Percentiles rank a stretch among this genome's conserved stretches.
These are phyloP conservation scores for Prasinococcaceae sp. DNA, from an alignment of 139 green algal genomes.

Conservation along the genomic window DNA sequence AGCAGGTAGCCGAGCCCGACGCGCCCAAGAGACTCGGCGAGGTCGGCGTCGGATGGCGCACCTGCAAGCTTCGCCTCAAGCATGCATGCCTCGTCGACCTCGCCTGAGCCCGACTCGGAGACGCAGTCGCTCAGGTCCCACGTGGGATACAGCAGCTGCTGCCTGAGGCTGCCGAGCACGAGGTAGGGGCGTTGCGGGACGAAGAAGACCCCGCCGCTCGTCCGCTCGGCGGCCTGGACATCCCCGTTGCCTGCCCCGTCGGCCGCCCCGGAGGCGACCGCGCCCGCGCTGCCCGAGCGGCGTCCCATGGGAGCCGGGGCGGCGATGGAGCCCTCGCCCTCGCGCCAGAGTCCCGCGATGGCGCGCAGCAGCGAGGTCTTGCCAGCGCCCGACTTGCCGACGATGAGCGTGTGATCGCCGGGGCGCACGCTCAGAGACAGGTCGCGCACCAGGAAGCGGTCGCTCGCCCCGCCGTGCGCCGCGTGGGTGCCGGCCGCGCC, in stretches of 20 bases:
- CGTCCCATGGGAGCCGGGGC: no score
- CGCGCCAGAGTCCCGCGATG: conserved; percentile 77
- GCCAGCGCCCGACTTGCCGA: conserved; percentile 71
- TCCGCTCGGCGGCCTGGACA: no score
- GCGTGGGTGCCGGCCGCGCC: background rate
- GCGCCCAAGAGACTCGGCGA: no score
- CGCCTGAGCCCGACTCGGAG: no score
- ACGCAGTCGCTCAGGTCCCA: no score
- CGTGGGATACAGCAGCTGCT: conserved; percentile 79
- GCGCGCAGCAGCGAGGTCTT: conserved; percentile 83
- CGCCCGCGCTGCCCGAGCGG: no score
- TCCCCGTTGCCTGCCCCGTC: background rate
- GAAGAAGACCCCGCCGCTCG: conserved; percentile 45
- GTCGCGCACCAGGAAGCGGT: conserved; percentile 17
- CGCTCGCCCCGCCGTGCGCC: no score
- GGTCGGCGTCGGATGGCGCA: background rate
- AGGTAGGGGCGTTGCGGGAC: conserved; percentile 92
- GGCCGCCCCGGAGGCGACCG: background rate
- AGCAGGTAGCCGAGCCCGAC: no score
- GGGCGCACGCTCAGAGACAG: conserved; percentile 27
- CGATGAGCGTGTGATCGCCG: conserved; percentile 61
- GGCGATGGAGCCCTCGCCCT: conserved; percentile 11
- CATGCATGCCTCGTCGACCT: no score
- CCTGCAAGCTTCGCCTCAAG: no score
- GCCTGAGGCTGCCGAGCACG: conserved; percentile 71